phyloP scores from a whole-genome alignment of 169 alveolate genomes.

The Cryptosporidium ryanae region DNA sequence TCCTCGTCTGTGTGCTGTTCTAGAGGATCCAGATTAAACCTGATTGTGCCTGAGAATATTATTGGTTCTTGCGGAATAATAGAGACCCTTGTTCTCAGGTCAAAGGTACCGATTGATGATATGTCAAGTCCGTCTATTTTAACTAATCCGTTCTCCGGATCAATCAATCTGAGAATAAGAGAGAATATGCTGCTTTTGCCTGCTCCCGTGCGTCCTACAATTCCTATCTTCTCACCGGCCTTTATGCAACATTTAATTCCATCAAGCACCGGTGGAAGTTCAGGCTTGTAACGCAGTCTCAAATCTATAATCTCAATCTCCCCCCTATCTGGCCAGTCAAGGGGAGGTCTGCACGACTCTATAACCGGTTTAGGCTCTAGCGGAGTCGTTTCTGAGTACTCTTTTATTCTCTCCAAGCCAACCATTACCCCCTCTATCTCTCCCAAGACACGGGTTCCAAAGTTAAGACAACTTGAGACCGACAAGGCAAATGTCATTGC shows the following conservation, averaged over 20 bases:
- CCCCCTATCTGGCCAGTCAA: slow-evolving; percentile 76
- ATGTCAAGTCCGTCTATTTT: slow-evolving; percentile 79
- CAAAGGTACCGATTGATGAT: slow-evolving; percentile 71
- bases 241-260: slow-evolving; percentile 77
- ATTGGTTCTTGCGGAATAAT: slow-evolving; percentile 88
- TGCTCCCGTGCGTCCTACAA: slow-evolving; percentile 92
- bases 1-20: slow-evolving; percentile 75
- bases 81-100: slow-evolving; percentile 78
- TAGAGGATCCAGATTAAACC: slow-evolving; percentile 85
- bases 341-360: slow-evolving; percentile 34
- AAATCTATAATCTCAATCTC: slow-evolving; percentile 69
- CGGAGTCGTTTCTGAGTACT: slow-evolving; percentile 54
- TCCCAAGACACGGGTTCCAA: slow-evolving; percentile 66
- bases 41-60: slow-evolving; percentile 83
- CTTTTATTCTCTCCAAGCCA: slow-evolving; percentile 59
- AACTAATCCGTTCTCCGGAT: slow-evolving; percentile 78
- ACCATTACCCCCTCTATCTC: slow-evolving; percentile 74
- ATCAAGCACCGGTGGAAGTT: slow-evolving; percentile 79
- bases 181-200: slow-evolving; percentile 88
- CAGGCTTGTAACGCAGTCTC: slow-evolving; percentile 76
- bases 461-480: slow-evolving; percentile 54
- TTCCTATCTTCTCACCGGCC: slow-evolving; percentile 85
- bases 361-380: slow-evolving; percentile 46
- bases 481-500: slow-evolving; percentile 68
- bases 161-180: slow-evolving; percentile 83